Evolutionary conservation across 2,329 filamentous ascomycete genomes (phyloP).

Genomic region (Curvularia lunata): DNA sequence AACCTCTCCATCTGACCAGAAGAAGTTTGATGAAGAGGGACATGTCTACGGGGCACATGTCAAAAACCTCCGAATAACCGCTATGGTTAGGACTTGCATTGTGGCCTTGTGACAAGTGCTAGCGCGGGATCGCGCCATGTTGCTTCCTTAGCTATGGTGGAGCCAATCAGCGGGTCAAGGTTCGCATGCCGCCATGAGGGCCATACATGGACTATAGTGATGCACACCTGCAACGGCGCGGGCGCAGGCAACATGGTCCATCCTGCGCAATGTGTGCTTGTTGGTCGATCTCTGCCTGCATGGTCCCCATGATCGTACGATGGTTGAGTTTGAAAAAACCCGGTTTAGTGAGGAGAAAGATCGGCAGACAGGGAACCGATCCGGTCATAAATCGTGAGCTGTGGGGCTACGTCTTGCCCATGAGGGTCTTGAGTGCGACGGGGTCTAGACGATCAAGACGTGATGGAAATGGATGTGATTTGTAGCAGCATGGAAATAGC

Average conservation of each 20-base stretch:
- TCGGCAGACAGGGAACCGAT: constrained; percentile 15
- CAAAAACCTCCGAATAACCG: constrained; percentile 8
- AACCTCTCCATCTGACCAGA: neutral
- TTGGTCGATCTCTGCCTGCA: constrained; percentile 12
- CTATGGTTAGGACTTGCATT: constrained; percentile 3
- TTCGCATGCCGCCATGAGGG: constrained; percentile 2
- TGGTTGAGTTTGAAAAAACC: constrained; percentile 17
- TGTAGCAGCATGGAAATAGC: neutral
- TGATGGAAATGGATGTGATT: neutral
- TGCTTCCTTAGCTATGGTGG: neutral
- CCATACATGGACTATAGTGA: constrained; percentile 11
- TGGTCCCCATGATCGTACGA: constrained; percentile 15
- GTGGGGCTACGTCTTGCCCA: constrained; percentile 4
- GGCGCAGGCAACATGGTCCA: constrained; percentile 1
- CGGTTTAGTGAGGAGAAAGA: constrained; percentile 17
- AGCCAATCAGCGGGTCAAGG: constrained; percentile 1
- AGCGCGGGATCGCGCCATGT: constrained; percentile 9
- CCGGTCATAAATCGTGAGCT: constrained; percentile 8
- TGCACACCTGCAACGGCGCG: constrained; percentile 1
- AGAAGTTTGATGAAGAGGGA: constrained; percentile 2
- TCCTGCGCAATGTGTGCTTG: constrained; percentile 4
- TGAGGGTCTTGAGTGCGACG: constrained; percentile 2
- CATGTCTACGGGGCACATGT: neutral
- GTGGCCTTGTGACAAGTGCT: constrained; percentile 9
- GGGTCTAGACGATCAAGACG: neutral